phyloP scores from a whole-genome alignment of 495 filamentous ascomycete species.

The Aspergillus haitiensis region DNA sequence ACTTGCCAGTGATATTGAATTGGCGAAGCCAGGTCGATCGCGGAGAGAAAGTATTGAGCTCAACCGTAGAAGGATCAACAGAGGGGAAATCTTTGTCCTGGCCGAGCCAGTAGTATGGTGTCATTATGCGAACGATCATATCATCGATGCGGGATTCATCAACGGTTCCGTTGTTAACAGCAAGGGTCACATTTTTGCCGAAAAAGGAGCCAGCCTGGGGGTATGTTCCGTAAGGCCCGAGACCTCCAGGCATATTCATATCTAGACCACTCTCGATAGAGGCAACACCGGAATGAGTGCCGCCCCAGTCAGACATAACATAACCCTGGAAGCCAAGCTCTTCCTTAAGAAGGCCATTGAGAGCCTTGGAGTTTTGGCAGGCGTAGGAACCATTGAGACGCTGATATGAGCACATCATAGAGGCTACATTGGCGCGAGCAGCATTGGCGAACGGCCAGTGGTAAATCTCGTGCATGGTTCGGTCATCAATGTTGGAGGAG shows the following conservation, averaged over 20 bases:
- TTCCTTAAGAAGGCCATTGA: slow-evolving; percentile 59
- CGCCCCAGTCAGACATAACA: slow-evolving; percentile 59
- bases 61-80: no score
- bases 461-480: slow-evolving; percentile 71
- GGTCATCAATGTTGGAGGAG: slow-evolving; percentile 66
- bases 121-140: slow-evolving; percentile 55
- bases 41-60: slow-evolving; percentile 28
- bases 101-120: slow-evolving; percentile 66
- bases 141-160: slow-evolving; percentile 49
- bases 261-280: slow-evolving; percentile 59
- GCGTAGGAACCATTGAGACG: slow-evolving; percentile 65
- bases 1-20: slow-evolving; percentile 55
- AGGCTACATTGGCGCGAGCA: slow-evolving; percentile 50
- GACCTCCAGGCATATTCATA: slow-evolving; percentile 55
- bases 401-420: slow-evolving; percentile 63
- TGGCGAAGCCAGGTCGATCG: slow-evolving; percentile 62
- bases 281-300: slow-evolving; percentile 55
- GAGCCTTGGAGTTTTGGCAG: slow-evolving; percentile 62
- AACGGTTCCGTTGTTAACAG: slow-evolving; percentile 51
- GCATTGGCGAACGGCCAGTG: slow-evolving; percentile 63
- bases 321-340: slow-evolving; percentile 58
- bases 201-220: no score
- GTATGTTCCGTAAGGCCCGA: slow-evolving; percentile 32
- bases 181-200: slow-evolving; percentile 49
- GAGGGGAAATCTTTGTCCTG: slow-evolving; percentile 62